A percentile compares a stretch with the other conserved stretches of the same genome.
Conservation (phyloP, 192 early-diverging fungal genomes). For the Chytriomyces hyalinus region DNA sequence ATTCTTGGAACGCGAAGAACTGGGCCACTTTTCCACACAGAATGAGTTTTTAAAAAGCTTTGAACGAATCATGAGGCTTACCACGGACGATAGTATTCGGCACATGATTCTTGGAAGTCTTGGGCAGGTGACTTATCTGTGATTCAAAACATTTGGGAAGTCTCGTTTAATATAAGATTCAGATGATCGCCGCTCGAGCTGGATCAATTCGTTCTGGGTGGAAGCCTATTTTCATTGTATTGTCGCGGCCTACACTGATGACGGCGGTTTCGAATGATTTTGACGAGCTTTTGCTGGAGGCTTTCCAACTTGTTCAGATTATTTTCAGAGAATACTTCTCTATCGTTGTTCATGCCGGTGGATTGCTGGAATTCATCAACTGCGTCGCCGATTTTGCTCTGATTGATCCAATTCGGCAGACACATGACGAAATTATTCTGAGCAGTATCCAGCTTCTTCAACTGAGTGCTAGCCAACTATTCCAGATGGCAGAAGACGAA, state of each 20-base stretch:
- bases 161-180: background rate
- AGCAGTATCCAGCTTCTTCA: constrained; percentile 56
- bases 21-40: constrained; percentile 92
- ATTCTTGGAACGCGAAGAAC: constrained; percentile 92
- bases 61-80: constrained; percentile 80
- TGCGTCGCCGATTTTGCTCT: constrained; percentile 59
- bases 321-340: constrained; percentile 68
- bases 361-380: constrained; percentile 55
- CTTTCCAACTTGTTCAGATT: constrained; percentile 73
- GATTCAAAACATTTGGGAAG: background rate
- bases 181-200: constrained; percentile 76
- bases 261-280: constrained; percentile 69
- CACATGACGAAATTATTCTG: constrained; percentile 56
- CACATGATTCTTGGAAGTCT: constrained; percentile 55
- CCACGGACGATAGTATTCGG: constrained; percentile 77
- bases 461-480: constrained; percentile 48
- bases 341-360: constrained; percentile 64
- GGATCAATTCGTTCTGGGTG: constrained; percentile 80
- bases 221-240: constrained; percentile 60
- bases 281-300: constrained; percentile 72
- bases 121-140: constrained; percentile 33
- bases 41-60: constrained; percentile 93
- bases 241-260: constrained; percentile 61
- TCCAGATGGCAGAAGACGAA: constrained; percentile 43
- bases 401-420: constrained; percentile 32